Conservation (phyloP, 129 eudicot species). For the Mikania micrantha region DNA sequence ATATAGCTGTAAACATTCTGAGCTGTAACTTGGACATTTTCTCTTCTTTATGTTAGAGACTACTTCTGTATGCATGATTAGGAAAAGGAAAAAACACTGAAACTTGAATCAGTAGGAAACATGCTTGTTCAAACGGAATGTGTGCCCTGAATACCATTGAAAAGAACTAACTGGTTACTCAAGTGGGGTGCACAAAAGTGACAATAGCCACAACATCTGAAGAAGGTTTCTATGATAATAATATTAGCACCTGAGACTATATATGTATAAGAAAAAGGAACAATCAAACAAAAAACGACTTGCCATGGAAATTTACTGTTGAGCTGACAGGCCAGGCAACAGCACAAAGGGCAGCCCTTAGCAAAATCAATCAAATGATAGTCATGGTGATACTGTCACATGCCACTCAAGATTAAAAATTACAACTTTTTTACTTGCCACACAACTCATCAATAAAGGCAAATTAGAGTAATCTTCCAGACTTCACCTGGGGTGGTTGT, state of each 20-base stretch:
- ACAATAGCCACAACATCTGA: conserved; percentile 38
- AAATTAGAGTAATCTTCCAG: background rate
- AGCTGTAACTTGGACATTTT: too few relatives aligned
- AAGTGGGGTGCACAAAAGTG: conserved; percentile 74
- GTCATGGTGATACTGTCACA: conserved; percentile 23
- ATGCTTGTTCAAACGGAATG: conserved; percentile 36
- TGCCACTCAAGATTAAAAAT: background rate
- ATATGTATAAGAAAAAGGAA: conserved; percentile 9
- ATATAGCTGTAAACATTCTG: too few relatives aligned
- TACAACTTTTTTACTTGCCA: background rate
- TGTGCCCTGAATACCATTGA: conserved; percentile 32
- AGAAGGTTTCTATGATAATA: conserved; percentile 28
- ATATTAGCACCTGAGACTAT: conserved; percentile 25
- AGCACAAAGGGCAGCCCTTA: conserved; percentile 14
- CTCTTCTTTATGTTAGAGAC: too few relatives aligned
- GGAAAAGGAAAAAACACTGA: conserved; percentile 24
- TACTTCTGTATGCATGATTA: too few relatives aligned
- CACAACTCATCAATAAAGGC: background rate
- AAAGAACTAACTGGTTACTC: conserved; percentile 38
- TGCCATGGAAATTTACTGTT: conserved; percentile 10
- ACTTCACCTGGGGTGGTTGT: too few relatives aligned
- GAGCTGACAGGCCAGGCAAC: conserved; percentile 34
- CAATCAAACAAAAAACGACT: conserved; percentile 2
- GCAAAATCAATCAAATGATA: conserved; percentile 5
- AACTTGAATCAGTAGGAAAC: conserved; percentile 35